These are phyloP conservation scores for Sphaerulina vaccinii DNA, from an alignment of 2,329 filamentous ascomycete genomes.

Conservation along the genomic window DNA sequence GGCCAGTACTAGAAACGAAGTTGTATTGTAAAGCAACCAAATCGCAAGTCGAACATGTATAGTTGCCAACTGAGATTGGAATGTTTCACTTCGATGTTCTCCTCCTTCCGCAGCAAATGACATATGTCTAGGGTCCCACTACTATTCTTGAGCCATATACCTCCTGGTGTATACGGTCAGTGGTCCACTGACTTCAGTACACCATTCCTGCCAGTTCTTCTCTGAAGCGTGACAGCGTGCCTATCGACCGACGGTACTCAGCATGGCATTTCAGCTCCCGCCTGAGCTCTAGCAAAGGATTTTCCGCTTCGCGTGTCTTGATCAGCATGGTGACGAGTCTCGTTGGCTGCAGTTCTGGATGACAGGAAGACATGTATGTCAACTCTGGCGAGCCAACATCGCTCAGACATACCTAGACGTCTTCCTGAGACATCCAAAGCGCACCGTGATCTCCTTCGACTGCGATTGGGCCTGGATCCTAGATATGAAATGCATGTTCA, in stretches of 20 bases:
- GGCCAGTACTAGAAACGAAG: slow-evolving; percentile 48
- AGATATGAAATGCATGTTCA: not conserved
- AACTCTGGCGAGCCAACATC: not conserved
- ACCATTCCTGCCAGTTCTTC: not conserved
- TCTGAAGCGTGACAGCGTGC: not conserved
- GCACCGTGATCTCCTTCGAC: not conserved
- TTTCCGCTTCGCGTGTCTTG: not conserved
- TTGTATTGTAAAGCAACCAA: not conserved
- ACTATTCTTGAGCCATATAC: not conserved
- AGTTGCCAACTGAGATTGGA: not conserved
- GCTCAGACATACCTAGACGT: not conserved
- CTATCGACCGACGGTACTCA: not conserved
- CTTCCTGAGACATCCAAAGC: not conserved
- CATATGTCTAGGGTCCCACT: not conserved
- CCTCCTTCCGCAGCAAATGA: not conserved
- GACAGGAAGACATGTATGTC: not conserved
- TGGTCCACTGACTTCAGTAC: not conserved
- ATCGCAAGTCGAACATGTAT: not conserved
- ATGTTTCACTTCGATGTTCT: too few species aligned
- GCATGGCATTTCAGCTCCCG: not conserved
- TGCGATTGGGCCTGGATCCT: not conserved
- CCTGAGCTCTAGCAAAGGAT: not conserved
- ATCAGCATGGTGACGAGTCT: not conserved
- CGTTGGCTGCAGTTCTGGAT: not conserved
- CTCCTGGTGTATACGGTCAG: not conserved